Evolutionary conservation across 257 asterid genomes (phyloP).

Genomic region (Przewalskia tangutica): DNA sequence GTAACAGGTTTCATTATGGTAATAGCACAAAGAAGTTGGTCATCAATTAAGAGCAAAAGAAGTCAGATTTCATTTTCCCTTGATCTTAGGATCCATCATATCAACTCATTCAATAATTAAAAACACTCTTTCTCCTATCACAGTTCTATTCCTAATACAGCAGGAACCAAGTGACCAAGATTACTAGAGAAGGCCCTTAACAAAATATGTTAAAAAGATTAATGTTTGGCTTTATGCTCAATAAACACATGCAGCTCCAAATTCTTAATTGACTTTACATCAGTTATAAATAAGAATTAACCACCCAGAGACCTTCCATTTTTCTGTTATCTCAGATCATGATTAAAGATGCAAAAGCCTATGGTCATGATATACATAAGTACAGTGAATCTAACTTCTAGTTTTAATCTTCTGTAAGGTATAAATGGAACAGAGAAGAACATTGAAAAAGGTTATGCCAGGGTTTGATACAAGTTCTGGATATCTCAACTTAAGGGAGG

Average conservation of each 20-base stretch:
- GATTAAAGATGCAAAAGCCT: neutral
- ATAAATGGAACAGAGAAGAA: neutral
- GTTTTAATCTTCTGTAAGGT: neutral
- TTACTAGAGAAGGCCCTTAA: neutral
- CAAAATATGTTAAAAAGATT: neutral
- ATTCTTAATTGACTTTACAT: neutral
- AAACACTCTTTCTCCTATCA: neutral
- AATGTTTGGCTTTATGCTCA: neutral
- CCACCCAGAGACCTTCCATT: neutral
- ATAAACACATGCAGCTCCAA: neutral
- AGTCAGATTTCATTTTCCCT: neutral
- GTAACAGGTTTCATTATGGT: neutral
- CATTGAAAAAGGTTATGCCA: neutral
- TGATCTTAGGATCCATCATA: neutral
- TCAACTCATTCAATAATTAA: neutral
- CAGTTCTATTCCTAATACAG: neutral
- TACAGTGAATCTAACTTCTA: neutral
- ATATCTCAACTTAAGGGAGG: neutral
- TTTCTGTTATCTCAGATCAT: neutral
- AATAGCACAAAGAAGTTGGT: neutral
- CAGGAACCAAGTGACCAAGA: neutral
- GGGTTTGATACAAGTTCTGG: neutral
- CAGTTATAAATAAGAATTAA: neutral
- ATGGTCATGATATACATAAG: neutral
- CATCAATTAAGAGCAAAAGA: neutral